A percentile compares a stretch with the other conserved stretches of the same genome.
Conservation (phyloP, 1,284 basidiomycete genomes). For the Fistulinella cinereoalba region DNA sequence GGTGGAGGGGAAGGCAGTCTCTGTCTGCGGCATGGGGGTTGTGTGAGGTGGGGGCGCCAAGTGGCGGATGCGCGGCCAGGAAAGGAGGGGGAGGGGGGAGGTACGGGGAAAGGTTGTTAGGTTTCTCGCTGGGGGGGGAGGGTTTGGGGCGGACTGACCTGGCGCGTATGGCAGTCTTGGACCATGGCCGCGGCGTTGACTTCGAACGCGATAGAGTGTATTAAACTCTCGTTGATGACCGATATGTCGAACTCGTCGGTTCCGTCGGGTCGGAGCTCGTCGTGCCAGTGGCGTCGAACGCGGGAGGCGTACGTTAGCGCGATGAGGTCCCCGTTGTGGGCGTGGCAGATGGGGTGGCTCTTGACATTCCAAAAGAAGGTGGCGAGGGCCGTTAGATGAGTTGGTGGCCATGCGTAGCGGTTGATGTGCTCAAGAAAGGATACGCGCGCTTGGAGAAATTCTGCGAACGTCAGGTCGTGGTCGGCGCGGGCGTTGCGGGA, state of each 20-base stretch:
- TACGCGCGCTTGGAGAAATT: neutral
- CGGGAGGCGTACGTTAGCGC: neutral
- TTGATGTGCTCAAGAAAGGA: too few species aligned
- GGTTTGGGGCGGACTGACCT: too few species aligned
- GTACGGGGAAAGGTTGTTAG: too few species aligned
- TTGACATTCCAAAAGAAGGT: neutral
- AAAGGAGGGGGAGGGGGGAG: too few species aligned
- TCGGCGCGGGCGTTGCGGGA: neutral
- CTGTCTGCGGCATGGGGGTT: too few species aligned
- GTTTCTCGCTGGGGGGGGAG: too few species aligned
- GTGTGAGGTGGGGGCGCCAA: too few species aligned
- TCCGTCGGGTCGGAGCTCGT: neutral
- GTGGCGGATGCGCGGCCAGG: too few species aligned
- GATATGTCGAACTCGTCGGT: neutral
- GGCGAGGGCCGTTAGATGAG: neutral
- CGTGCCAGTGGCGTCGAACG: neutral
- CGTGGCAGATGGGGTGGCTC: neutral
- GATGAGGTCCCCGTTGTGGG: neutral
- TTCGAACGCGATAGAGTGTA: neutral
- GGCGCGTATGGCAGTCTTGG: too few species aligned
- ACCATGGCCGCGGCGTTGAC: too few species aligned
- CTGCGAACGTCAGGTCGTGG: neutral
- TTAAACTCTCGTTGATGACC: neutral
- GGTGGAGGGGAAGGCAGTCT: too few species aligned
- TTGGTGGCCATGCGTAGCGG: neutral